A percentile compares a stretch with the other conserved stretches of the same genome.
phyloP scores from a whole-genome alignment of 2,329 filamentous ascomycete species.

The Monosporascus sp. region DNA sequence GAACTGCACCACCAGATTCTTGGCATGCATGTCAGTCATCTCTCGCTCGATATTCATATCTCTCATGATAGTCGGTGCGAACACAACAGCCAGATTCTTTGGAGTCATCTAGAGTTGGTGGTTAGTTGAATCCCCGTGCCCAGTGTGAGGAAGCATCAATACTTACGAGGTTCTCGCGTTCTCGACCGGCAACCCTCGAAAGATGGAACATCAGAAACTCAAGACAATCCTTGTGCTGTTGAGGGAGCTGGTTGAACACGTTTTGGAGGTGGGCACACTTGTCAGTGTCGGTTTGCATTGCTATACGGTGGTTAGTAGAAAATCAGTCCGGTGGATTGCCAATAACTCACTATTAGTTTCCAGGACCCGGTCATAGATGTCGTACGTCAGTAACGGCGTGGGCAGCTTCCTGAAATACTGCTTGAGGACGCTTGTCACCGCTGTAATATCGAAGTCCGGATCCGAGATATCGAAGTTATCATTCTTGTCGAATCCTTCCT shows the following conservation, averaged over 20 bases:
- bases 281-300: slow-evolving; percentile 59
- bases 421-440: slow-evolving; percentile 91
- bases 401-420: slow-evolving; percentile 96
- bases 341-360: slow-evolving; percentile 65
- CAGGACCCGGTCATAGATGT: slow-evolving; percentile 83
- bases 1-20: slow-evolving; percentile 88
- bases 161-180: slow-evolving; percentile 76
- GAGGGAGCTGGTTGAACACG: slow-evolving; percentile 73
- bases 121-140: slow-evolving; percentile 16
- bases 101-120: slow-evolving; percentile 69
- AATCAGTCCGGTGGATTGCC: neutral
- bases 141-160: neutral
- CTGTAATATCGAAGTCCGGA: slow-evolving; percentile 88
- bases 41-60: slow-evolving; percentile 85
- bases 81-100: slow-evolving; percentile 93
- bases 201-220: slow-evolving; percentile 95
- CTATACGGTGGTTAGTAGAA: slow-evolving; percentile 33
- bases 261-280: slow-evolving; percentile 66
- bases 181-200: slow-evolving; percentile 74
- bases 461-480: slow-evolving; percentile 91
- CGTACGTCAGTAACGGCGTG: slow-evolving; percentile 81
- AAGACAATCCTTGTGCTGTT: slow-evolving; percentile 79
- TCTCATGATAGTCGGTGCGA: slow-evolving; percentile 95
- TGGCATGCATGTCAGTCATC: slow-evolving; percentile 92
- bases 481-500: slow-evolving; percentile 83